Conservation (phyloP, 2,329 filamentous ascomycete species). For the Fulvia fulva region DNA sequence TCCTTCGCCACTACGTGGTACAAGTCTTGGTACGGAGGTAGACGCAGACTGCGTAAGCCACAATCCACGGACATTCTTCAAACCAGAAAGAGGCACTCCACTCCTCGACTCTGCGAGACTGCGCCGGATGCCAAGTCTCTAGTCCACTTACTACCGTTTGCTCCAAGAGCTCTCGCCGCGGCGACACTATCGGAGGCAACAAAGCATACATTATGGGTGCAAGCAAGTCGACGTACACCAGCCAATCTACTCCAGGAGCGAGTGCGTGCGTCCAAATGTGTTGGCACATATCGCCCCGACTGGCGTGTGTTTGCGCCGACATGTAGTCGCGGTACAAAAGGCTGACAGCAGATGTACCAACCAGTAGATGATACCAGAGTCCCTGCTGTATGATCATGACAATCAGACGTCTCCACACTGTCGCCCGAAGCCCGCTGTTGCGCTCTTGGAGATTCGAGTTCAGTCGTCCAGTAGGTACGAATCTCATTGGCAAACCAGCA, state of each 20-base stretch:
- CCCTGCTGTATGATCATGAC: neutral
- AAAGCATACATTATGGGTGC: slow-evolving; percentile 3
- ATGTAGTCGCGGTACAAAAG: neutral
- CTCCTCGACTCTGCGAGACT: neutral
- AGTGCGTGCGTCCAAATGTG: slow-evolving; percentile 4
- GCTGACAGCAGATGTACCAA: neutral
- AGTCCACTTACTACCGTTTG: neutral
- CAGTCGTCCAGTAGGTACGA: neutral
- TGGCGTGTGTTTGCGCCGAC: neutral
- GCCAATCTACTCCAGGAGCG: slow-evolving; percentile 7
- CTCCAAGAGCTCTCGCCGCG: slow-evolving; percentile 2
- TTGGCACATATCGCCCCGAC: neutral
- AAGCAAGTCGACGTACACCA: slow-evolving; percentile 4
- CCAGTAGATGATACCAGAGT: slow-evolving; percentile 6
- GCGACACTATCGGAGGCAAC: slow-evolving; percentile 2
- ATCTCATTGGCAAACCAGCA: slow-evolving; percentile 5
- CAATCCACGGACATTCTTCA: neutral
- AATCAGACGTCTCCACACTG: neutral
- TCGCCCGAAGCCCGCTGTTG: neutral
- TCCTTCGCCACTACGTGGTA: neutral
- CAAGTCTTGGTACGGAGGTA: neutral
- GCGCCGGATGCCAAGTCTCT: slow-evolving; percentile 4
- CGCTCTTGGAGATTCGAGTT: slow-evolving; percentile 8
- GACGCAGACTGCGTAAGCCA: neutral
- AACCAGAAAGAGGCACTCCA: neutral